Evolutionary conservation across 306 rosid genomes (phyloP).

Genomic region (Ziziphus jujuba): DNA sequence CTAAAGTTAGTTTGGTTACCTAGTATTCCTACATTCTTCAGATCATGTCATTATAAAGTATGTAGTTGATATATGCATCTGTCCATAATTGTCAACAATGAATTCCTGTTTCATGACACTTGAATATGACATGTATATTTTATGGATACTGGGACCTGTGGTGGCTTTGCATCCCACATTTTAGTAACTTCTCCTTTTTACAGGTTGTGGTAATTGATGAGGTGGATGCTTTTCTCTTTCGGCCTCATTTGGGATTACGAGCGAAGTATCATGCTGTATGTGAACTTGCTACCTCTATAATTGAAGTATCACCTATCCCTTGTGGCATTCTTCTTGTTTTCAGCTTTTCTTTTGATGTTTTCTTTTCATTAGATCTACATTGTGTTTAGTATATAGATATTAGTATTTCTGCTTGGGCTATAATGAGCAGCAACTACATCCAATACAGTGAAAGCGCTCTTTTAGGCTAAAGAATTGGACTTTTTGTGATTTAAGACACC

Average conservation of each 20-base stretch:
- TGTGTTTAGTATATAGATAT: not conserved
- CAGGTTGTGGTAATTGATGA: conserved; percentile 91
- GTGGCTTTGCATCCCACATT: conserved; percentile 15
- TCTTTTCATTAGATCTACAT: not conserved
- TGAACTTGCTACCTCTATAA: conserved; percentile 5
- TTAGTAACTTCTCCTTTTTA: conserved; percentile 7
- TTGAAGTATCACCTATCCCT: not conserved
- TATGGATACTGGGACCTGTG: not conserved
- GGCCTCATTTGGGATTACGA: conserved; percentile 80
- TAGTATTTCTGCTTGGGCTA: not conserved
- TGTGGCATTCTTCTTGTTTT: not conserved
- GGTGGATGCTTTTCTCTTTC: conserved; percentile 94
- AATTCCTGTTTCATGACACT: not conserved
- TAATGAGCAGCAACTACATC: not conserved
- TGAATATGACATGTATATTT: not conserved
- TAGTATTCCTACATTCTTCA: too few relatives aligned
- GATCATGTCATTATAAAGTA: not conserved
- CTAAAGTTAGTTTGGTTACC: too few relatives aligned
- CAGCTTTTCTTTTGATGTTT: not conserved
- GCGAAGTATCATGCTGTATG: conserved; percentile 93
- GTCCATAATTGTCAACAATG: not conserved
- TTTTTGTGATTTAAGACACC: too few relatives aligned
- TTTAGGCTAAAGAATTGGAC: too few relatives aligned
- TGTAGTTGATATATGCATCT: not conserved
- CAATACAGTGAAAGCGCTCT: too few relatives aligned